These are phyloP conservation scores for Jatropha multifida DNA, from an alignment of 441 rosid genomes.

Conservation along the genomic window DNA sequence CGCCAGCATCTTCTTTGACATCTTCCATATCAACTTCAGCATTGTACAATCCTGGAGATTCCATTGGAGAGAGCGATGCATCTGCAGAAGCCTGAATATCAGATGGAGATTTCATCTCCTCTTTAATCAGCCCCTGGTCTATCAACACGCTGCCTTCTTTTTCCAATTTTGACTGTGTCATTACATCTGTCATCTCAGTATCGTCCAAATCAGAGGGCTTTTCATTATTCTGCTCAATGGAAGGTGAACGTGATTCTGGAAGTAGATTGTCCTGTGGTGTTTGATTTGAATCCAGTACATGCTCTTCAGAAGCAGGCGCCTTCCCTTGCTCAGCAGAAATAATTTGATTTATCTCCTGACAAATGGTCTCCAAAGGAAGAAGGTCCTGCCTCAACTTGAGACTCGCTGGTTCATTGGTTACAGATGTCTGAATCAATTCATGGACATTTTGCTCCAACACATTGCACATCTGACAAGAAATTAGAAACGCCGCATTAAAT, in stretches of 20 bases:
- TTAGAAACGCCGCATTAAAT: background rate
- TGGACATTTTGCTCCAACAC: slow-evolving; percentile 47
- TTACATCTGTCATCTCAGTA: slow-evolving; percentile 21
- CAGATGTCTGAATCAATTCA: slow-evolving; percentile 44
- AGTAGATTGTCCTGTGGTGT: slow-evolving; percentile 17
- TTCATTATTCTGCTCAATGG: slow-evolving; percentile 19
- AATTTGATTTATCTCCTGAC: slow-evolving; percentile 38
- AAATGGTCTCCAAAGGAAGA: slow-evolving; percentile 43
- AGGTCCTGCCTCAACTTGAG: slow-evolving; percentile 51
- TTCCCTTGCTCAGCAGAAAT: slow-evolving; percentile 35
- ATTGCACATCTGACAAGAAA: slow-evolving; percentile 61
- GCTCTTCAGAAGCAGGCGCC: slow-evolving; percentile 21
- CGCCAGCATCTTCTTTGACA: slow-evolving; percentile 5
- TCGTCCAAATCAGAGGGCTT: slow-evolving; percentile 25
- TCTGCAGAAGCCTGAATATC: slow-evolving; percentile 15
- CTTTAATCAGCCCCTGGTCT: background rate
- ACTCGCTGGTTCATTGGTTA: slow-evolving; percentile 44
- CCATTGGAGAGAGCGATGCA: background rate
- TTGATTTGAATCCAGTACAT: slow-evolving; percentile 11
- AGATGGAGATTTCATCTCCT: background rate
- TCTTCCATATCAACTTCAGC: slow-evolving; percentile 28
- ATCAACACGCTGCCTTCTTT: background rate
- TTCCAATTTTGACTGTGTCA: slow-evolving; percentile 8
- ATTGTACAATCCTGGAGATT: slow-evolving; percentile 5
- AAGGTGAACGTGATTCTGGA: slow-evolving; percentile 18